A percentile compares a stretch with the other conserved stretches of the same genome.
Conservation (phyloP, 768 basidiomycete genomes). For the Multifurca ochricompacta region DNA sequence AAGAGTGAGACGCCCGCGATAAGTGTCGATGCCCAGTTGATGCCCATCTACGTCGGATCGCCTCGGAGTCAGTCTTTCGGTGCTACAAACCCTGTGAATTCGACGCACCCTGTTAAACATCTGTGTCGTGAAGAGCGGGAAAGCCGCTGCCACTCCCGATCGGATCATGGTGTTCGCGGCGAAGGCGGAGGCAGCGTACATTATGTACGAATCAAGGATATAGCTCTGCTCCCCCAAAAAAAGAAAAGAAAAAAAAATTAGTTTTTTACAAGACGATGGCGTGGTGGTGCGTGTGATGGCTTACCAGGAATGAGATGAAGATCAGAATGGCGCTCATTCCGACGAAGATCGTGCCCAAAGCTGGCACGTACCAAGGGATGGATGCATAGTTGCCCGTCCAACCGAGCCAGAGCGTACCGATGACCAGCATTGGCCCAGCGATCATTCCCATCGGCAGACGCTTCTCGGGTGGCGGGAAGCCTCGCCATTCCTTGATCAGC, state of each 20-base stretch:
- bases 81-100: conserved; percentile 18
- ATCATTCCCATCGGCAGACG: conserved; percentile 20
- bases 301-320: conserved; percentile 20
- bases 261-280: neutral
- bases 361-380: conserved; percentile 21
- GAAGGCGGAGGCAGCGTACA: too few relatives aligned
- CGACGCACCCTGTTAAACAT: too few relatives aligned
- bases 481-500: conserved; percentile 22
- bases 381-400: conserved; percentile 22
- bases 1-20: conserved; percentile 21
- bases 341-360: conserved; percentile 14
- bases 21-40: conserved; percentile 21
- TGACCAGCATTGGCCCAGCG: conserved; percentile 20
- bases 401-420: conserved; percentile 24
- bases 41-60: conserved; percentile 2
- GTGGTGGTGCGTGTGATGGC: neutral
- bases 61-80: neutral
- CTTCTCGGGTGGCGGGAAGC: conserved; percentile 26
- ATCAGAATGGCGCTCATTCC: conserved; percentile 13
- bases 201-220: conserved; percentile 19
- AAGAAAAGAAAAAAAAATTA: too few relatives aligned
- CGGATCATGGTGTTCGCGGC: too few relatives aligned
- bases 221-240: too few relatives aligned
- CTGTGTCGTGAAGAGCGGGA: conserved; percentile 30
- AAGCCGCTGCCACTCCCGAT: conserved; percentile 21